These are phyloP conservation scores for Mariannaea elegans DNA, from an alignment of 2,329 filamentous ascomycete genomes.

Conservation along the genomic window DNA sequence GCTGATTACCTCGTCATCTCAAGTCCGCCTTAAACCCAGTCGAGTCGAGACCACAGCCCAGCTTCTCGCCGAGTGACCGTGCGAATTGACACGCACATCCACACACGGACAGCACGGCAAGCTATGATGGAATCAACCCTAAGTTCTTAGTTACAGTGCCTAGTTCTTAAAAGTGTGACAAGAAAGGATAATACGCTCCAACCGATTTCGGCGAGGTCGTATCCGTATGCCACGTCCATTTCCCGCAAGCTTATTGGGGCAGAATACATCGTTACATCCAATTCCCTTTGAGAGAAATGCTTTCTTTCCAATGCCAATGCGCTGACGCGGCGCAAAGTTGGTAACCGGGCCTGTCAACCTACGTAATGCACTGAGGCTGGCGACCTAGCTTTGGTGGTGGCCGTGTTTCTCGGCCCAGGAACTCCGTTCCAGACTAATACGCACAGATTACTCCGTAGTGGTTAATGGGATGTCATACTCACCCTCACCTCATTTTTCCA, in stretches of 20 bases:
- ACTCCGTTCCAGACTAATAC: neutral
- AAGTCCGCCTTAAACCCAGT: constrained; percentile 9
- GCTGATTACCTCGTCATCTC: constrained; percentile 8
- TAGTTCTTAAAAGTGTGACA: too few relatives aligned
- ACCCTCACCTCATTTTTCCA: too few relatives aligned
- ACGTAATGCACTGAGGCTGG: constrained; percentile 16
- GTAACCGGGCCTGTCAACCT: neutral
- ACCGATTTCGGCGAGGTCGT: too few relatives aligned
- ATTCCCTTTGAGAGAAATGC: neutral
- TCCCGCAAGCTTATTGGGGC: too few relatives aligned
- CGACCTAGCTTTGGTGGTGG: neutral
- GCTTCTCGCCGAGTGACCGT: neutral
- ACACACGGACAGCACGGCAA: neutral
- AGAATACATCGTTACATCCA: neutral
- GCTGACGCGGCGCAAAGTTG: constrained; percentile 12
- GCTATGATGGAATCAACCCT: neutral
- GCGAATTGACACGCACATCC: neutral
- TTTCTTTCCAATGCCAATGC: neutral
- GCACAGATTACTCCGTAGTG: too few relatives aligned
- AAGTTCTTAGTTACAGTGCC: neutral
- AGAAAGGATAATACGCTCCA: too few relatives aligned
- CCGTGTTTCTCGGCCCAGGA: neutral
- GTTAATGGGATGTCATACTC: too few relatives aligned
- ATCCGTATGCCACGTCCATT: too few relatives aligned
- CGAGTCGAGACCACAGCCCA: constrained; percentile 2